Conservation (phyloP, 805 yeast genomes). For the Jamesozyma rosinii region DNA sequence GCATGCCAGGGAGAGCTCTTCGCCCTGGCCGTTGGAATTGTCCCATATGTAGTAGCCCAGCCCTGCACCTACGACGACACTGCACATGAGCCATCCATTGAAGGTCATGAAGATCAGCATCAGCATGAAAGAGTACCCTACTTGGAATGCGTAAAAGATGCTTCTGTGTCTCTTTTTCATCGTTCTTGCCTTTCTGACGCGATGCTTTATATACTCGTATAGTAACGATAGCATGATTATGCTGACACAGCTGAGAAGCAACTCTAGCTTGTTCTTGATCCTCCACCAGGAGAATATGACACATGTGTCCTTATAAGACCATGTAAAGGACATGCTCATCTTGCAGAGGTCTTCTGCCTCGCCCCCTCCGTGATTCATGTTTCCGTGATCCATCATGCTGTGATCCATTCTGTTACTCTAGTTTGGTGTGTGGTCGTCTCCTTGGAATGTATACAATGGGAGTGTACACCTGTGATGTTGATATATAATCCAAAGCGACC, state of each 20-base stretch:
- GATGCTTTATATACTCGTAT: slow-evolving; percentile 44
- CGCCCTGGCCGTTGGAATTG: slow-evolving; percentile 7
- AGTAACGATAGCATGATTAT: slow-evolving; percentile 43
- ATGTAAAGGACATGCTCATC: slow-evolving; percentile 71
- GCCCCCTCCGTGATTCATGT: slow-evolving; percentile 8
- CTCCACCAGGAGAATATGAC: slow-evolving; percentile 78
- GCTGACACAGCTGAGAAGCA: slow-evolving; percentile 43
- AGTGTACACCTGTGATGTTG: no score
- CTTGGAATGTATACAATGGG: neutral
- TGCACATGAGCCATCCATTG: slow-evolving; percentile 75
- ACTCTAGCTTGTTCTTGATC: slow-evolving; percentile 41
- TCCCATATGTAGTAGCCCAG: slow-evolving; percentile 60
- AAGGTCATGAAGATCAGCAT: slow-evolving; percentile 84
- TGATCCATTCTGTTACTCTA: neutral
- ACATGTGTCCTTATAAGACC: slow-evolving; percentile 68
- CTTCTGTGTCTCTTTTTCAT: slow-evolving; percentile 22
- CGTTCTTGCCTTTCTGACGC: slow-evolving; percentile 5
- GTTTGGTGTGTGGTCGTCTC: no score
- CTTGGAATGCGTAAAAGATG: slow-evolving; percentile 51
- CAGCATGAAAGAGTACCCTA: slow-evolving; percentile 57
- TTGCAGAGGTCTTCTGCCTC: slow-evolving; percentile 39
- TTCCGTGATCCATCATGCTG: neutral
- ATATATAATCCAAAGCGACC: no score
- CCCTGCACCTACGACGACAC: slow-evolving; percentile 65
- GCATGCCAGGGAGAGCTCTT: slow-evolving; percentile 16